Evolutionary conservation across 2,329 filamentous ascomycete genomes (phyloP).

Genomic region (Penicillium sp.): DNA sequence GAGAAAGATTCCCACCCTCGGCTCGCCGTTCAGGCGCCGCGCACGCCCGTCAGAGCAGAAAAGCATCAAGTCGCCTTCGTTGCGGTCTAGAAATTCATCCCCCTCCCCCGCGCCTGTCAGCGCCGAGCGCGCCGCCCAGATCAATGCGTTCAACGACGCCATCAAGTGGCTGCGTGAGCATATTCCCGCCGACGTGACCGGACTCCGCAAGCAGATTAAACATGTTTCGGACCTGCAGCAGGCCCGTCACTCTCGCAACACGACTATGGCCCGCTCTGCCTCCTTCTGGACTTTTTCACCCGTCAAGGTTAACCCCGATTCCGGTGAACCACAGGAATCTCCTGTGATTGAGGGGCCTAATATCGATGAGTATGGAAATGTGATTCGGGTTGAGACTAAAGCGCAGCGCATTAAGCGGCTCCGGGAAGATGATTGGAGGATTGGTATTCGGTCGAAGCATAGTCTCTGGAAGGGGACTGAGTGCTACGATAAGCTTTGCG

Average conservation of each 20-base stretch:
- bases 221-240: constrained; percentile 26
- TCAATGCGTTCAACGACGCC: constrained; percentile 24
- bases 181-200: constrained; percentile 27
- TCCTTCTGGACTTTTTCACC: constrained; percentile 44
- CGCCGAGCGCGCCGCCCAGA: constrained; percentile 8
- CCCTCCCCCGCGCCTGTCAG: neutral
- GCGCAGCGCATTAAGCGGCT: constrained; percentile 36
- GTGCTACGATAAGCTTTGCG: constrained; percentile 40
- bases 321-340: neutral
- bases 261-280: constrained; percentile 26
- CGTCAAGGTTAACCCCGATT: constrained; percentile 15
- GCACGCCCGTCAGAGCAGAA: no score
- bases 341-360: neutral
- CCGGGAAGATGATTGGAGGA: constrained; percentile 37
- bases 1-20: neutral
- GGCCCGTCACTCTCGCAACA: constrained; percentile 24
- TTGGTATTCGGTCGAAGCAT: constrained; percentile 34
- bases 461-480: constrained; percentile 38
- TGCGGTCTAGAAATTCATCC: neutral
- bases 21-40: neutral
- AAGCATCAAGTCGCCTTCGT: neutral
- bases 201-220: constrained; percentile 28
- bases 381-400: constrained; percentile 31
- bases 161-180: constrained; percentile 28
- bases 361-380: constrained; percentile 19